phyloP scores from a whole-genome alignment of 2,329 filamentous ascomycete species.

The Fusarium coicis region DNA sequence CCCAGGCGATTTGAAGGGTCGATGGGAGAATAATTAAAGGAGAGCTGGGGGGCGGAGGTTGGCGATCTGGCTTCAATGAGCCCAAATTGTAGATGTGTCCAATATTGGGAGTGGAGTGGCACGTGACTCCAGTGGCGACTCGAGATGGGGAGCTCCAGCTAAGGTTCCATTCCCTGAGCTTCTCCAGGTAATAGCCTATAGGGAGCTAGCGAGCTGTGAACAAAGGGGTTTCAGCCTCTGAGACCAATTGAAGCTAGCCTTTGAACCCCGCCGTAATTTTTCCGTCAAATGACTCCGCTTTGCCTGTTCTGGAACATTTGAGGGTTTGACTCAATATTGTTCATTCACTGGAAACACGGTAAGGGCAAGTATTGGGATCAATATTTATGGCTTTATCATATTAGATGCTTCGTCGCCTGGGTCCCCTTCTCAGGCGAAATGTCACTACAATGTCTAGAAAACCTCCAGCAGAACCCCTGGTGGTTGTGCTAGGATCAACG shows the following conservation, averaged over 20 bases:
- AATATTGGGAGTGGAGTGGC: constrained; percentile 51
- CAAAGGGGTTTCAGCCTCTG: constrained; percentile 34
- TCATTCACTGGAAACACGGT: not conserved
- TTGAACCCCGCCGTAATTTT: constrained; percentile 32
- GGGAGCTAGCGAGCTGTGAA: constrained; percentile 5
- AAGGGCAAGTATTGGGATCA: not conserved
- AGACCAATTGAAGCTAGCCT: constrained; percentile 19
- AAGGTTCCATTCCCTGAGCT: constrained; percentile 29
- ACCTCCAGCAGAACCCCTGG: constrained; percentile 67
- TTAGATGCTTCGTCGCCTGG: constrained; percentile 45
- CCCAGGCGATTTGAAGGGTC: constrained; percentile 50
- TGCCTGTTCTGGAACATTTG: constrained; percentile 30
- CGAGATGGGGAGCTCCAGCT: not conserved
- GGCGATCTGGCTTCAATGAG: constrained; percentile 58
- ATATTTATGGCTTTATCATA: not conserved
- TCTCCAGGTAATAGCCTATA: constrained; percentile 12
- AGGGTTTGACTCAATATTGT: constrained; percentile 12
- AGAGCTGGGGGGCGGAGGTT: constrained; percentile 50
- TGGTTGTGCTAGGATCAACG: constrained; percentile 88
- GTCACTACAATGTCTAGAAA: constrained; percentile 54
- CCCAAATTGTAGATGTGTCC: constrained; percentile 58
- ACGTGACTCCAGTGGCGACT: constrained; percentile 46
- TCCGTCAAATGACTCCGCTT: constrained; percentile 25
- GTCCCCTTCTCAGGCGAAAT: constrained; percentile 47
- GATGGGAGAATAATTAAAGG: constrained; percentile 50